A percentile compares a stretch with the other conserved stretches of the same genome.
These are phyloP conservation scores for Tolypocladium guangdongense DNA, from an alignment of 2,329 filamentous ascomycete species.

Conservation along the genomic window DNA sequence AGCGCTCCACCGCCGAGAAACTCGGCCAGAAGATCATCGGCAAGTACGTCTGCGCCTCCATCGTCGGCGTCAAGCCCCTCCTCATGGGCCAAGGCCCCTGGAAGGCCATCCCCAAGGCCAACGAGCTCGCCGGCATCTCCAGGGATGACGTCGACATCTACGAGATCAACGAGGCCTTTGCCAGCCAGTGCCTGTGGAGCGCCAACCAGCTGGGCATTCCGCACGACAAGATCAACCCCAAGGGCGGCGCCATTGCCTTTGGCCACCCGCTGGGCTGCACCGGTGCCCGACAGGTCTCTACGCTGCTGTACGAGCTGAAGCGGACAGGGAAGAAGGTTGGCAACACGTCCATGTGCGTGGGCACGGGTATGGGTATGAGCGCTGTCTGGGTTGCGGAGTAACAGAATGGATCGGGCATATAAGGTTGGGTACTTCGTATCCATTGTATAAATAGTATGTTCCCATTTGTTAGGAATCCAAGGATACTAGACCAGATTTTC, in stretches of 20 bases:
- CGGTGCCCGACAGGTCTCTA: slow-evolving; percentile 86
- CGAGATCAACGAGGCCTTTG: slow-evolving; percentile 99
- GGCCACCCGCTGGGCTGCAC: slow-evolving; percentile 93
- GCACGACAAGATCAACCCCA: slow-evolving; percentile 85
- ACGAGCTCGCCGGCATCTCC: slow-evolving; percentile 74
- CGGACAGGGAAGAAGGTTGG: slow-evolving; percentile 77
- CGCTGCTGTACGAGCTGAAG: slow-evolving; percentile 80
- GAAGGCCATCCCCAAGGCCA: slow-evolving; percentile 88
- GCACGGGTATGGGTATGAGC: slow-evolving; percentile 96
- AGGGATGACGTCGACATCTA: slow-evolving; percentile 92
- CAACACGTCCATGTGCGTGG: slow-evolving; percentile 91
- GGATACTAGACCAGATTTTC: too few relatives aligned
- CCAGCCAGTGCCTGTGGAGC: slow-evolving; percentile 89
- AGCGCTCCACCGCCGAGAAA: slow-evolving; percentile 76
- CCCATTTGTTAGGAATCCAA: neutral
- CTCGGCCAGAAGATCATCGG: slow-evolving; percentile 84
- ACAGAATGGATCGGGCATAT: neutral
- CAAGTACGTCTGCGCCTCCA: slow-evolving; percentile 77
- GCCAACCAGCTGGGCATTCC: slow-evolving; percentile 78
- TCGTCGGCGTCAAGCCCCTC: slow-evolving; percentile 83
- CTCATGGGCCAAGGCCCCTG: slow-evolving; percentile 95
- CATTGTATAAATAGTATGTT: slow-evolving; percentile 15
- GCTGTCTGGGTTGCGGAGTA: slow-evolving; percentile 94
- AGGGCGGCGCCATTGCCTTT: slow-evolving; percentile 93
- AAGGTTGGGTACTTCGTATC: slow-evolving; percentile 3